These are phyloP conservation scores for Spizellomyces punctatus DNA, from an alignment of 192 early-diverging fungal species.

Conservation along the genomic window DNA sequence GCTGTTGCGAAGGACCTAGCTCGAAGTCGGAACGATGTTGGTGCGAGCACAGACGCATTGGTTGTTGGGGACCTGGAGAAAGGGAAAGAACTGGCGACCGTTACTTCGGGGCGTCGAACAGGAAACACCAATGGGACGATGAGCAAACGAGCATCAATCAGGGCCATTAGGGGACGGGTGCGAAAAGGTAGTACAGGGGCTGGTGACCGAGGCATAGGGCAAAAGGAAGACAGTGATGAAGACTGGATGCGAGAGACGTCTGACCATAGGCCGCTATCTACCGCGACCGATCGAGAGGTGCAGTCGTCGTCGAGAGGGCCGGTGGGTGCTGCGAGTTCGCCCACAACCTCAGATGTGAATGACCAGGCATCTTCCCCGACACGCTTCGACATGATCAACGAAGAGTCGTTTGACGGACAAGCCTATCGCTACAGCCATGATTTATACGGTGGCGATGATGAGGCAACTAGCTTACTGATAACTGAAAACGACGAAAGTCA, in stretches of 20 bases:
- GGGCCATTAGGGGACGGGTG: constrained; percentile 18
- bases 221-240: not conserved
- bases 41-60: not conserved
- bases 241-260: not conserved
- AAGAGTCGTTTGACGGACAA: no score
- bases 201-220: constrained; percentile 1
- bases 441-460: constrained; percentile 13
- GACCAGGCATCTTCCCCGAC: not conserved
- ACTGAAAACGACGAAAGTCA: no score
- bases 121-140: not conserved
- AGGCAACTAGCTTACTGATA: not conserved
- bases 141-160: constrained; percentile 26
- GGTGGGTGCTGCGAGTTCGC: not conserved
- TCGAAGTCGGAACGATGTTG: not conserved
- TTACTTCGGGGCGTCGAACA: not conserved
- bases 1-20: constrained; percentile 40
- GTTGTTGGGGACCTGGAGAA: constrained; percentile 8
- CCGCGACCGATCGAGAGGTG: not conserved
- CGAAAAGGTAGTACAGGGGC: constrained; percentile 12
- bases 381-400: not conserved
- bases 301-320: not conserved
- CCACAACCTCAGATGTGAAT: not conserved
- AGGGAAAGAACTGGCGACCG: constrained; percentile 27
- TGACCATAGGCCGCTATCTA: not conserved
- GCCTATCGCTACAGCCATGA: not conserved